Evolutionary conservation across 257 asterid species (phyloP).

Genomic region (Lycium barbarum): DNA sequence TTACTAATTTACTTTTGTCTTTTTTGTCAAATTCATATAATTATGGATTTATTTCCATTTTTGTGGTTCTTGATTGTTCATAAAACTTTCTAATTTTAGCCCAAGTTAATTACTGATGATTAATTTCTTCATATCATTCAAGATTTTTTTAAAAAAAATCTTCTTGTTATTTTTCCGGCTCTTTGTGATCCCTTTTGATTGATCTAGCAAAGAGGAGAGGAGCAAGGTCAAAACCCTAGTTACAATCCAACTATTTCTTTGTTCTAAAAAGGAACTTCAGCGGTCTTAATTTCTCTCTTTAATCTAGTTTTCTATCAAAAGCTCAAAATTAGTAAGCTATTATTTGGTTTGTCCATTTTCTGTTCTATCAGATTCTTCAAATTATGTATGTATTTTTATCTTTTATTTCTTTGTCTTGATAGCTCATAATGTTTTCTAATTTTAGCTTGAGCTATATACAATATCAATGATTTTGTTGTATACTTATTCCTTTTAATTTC

Average conservation of each 20-base stretch:
- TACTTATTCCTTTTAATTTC: not conserved
- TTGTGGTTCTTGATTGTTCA: slow-evolving; percentile 15
- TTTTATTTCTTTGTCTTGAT: not conserved
- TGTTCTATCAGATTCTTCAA: not conserved
- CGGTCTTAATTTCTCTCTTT: not conserved
- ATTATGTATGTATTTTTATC: not conserved
- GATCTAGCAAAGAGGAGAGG: not conserved
- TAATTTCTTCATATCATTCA: not conserved
- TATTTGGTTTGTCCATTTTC: not conserved
- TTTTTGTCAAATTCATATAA: slow-evolving; percentile 4
- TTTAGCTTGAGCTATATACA: not conserved
- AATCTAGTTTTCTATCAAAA: not conserved
- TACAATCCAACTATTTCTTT: not conserved
- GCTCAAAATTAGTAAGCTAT: not conserved
- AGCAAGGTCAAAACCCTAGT: slow-evolving; percentile 21
- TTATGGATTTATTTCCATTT: not conserved
- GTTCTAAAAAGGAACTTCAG: not conserved
- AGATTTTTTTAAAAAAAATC: no score
- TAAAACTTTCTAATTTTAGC: slow-evolving; percentile 27
- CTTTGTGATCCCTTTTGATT: slow-evolving; percentile 6
- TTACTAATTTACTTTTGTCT: not conserved
- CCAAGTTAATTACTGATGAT: slow-evolving; percentile 12
- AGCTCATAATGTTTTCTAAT: not conserved
- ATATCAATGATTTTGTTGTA: not conserved
- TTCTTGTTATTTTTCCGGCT: not conserved